Evolutionary conservation across 257 asterid genomes (phyloP).

Genomic region (Solanum megistacrolobum): DNA sequence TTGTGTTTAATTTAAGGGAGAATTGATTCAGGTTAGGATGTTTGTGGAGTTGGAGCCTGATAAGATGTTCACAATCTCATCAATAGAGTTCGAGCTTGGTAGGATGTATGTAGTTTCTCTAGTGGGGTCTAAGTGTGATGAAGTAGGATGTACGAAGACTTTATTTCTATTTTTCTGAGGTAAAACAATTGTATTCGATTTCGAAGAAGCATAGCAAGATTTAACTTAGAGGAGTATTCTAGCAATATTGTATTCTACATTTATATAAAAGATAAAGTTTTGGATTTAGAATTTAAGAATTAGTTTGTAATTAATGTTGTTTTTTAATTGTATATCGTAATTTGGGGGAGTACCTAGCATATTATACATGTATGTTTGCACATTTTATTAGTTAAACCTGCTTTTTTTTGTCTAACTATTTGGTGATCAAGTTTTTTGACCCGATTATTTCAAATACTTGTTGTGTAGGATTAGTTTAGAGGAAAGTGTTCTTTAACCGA

Average conservation of each 20-base stretch:
- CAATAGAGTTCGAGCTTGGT: neutral
- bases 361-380: neutral
- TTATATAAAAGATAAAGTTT: neutral
- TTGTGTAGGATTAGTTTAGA: too few species aligned
- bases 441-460: neutral
- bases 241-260: neutral
- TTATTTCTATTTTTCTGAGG: neutral
- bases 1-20: neutral
- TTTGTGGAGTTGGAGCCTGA: neutral
- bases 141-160: neutral
- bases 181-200: neutral
- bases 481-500: neutral
- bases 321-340: neutral
- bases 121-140: neutral
- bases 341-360: neutral
- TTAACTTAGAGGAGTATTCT: neutral
- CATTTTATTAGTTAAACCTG: neutral
- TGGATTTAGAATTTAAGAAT: neutral
- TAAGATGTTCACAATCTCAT: neutral
- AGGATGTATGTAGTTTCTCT: neutral
- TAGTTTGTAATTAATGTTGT: neutral
- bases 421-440: neutral
- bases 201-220: neutral
- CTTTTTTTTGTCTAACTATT: neutral
- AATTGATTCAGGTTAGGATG: neutral